Evolutionary conservation across 495 filamentous ascomycete genomes (phyloP).

Genomic region (Podospora didyma): DNA sequence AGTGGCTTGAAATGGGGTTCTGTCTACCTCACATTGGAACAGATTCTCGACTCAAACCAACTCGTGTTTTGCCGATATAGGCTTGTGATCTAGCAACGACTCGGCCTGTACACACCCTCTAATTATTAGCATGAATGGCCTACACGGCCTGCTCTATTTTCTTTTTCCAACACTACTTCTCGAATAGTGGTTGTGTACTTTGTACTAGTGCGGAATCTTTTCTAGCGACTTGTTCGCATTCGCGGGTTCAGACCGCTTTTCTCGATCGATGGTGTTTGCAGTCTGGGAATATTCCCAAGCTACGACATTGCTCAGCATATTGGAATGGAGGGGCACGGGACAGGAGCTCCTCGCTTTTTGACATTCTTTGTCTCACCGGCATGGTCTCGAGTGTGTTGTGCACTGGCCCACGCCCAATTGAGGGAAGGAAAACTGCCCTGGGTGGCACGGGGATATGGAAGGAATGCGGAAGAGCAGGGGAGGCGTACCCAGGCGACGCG

Average conservation of each 20-base stretch:
- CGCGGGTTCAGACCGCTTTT: neutral
- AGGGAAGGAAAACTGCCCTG: neutral
- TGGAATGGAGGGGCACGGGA: neutral
- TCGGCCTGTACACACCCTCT: neutral
- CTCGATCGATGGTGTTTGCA: constrained; percentile 4
- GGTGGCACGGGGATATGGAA: neutral
- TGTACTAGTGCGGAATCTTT: constrained; percentile 11
- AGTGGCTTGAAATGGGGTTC: neutral
- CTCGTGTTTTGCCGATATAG: too few relatives aligned
- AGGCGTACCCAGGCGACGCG: neutral
- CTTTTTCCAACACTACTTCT: constrained; percentile 1
- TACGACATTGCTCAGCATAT: neutral
- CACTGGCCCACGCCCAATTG: too few relatives aligned
- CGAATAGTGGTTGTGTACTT: constrained; percentile 17
- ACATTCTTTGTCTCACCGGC: neutral
- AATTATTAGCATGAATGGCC: neutral
- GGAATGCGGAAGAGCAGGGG: neutral
- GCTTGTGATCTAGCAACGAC: too few relatives aligned
- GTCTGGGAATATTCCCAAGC: neutral
- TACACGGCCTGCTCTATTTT: neutral
- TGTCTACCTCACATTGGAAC: neutral
- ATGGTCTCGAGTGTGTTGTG: neutral
- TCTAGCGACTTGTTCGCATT: constrained; percentile 10
- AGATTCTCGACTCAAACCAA: too few relatives aligned
- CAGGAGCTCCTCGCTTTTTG: neutral